Evolutionary conservation across 768 basidiomycete genomes (phyloP).

Genomic region (Hortiboletus campestris): DNA sequence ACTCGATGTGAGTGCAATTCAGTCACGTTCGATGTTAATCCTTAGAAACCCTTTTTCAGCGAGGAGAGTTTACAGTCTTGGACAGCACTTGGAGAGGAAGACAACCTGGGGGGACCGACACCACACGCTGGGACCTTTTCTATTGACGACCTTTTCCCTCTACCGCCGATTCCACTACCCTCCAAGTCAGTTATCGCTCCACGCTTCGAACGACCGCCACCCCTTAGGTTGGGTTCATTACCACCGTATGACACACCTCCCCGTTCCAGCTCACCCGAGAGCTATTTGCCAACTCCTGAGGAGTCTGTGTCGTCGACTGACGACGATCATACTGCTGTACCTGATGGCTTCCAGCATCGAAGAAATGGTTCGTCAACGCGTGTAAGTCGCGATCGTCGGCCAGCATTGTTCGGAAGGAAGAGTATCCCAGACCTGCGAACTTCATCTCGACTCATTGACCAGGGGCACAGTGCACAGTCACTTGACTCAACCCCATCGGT

Average conservation of each 20-base stretch:
- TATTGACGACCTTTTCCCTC: slow-evolving; percentile 55
- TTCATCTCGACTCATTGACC: slow-evolving; percentile 38
- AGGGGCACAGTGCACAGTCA: slow-evolving; percentile 21
- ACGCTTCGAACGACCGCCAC: slow-evolving; percentile 43
- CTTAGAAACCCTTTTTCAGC: slow-evolving; percentile 22
- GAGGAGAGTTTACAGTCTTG: slow-evolving; percentile 45
- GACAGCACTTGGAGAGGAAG: slow-evolving; percentile 40
- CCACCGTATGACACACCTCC: slow-evolving; percentile 42
- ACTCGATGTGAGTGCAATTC: slow-evolving; percentile 25
- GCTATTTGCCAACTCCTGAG: slow-evolving; percentile 55
- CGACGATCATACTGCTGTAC: slow-evolving; percentile 37
- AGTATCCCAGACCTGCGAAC: slow-evolving; percentile 82
- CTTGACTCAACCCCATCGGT: slow-evolving; percentile 22
- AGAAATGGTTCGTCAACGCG: slow-evolving; percentile 52
- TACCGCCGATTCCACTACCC: slow-evolving; percentile 27
- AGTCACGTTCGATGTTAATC: not conserved
- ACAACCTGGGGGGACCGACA: slow-evolving; percentile 37
- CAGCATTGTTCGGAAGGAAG: slow-evolving; percentile 60
- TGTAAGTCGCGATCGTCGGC: slow-evolving; percentile 36
- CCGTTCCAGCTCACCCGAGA: slow-evolving; percentile 52
- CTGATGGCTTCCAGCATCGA: slow-evolving; percentile 36
- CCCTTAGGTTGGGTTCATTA: slow-evolving; percentile 47
- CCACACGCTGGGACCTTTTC: slow-evolving; percentile 63
- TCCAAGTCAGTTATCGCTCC: slow-evolving; percentile 26
- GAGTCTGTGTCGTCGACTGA: slow-evolving; percentile 53